Percentiles rank a stretch among this genome's conserved stretches.
phyloP scores from a whole-genome alignment of 1,139 yeast species.

The Suhomyces taliae region DNA sequence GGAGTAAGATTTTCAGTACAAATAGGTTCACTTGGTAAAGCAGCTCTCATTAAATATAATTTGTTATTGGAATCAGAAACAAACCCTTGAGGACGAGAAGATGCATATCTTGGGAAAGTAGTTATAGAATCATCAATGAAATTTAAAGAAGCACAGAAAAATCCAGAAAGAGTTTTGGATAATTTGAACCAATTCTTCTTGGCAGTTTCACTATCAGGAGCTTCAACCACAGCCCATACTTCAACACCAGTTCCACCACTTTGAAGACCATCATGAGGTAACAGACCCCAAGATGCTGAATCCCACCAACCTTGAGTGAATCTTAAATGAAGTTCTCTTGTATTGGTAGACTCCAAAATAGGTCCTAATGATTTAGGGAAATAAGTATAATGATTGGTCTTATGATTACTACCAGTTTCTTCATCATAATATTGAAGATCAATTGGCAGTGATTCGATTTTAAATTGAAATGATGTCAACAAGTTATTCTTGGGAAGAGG shows the following conservation, averaged over 20 bases:
- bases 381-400: constrained; percentile 53
- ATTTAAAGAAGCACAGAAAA: constrained; percentile 93
- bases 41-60: constrained; percentile 70
- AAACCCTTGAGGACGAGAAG: constrained; percentile 10
- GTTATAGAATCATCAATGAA: constrained; percentile 81
- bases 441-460: constrained; percentile 49
- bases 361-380: constrained; percentile 87
- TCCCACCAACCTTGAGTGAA: constrained; percentile 98
- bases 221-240: constrained; percentile 82
- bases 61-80: constrained; percentile 28
- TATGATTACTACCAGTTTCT: constrained; percentile 24
- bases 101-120: constrained; percentile 56
- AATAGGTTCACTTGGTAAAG: constrained; percentile 92
- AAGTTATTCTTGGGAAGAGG: constrained; percentile 74
- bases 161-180: constrained; percentile 79
- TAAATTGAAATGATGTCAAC: constrained; percentile 67
- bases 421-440: constrained; percentile 31
- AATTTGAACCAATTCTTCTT: constrained; percentile 66
- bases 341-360: constrained; percentile 61
- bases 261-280: constrained; percentile 68
- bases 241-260: constrained; percentile 98
- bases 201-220: constrained; percentile 55
- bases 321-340: constrained; percentile 77
- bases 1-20: constrained; percentile 98
- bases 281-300: constrained; percentile 79